phyloP scores from a whole-genome alignment of 345 rosid genomes.

The Citrus maxima region DNA sequence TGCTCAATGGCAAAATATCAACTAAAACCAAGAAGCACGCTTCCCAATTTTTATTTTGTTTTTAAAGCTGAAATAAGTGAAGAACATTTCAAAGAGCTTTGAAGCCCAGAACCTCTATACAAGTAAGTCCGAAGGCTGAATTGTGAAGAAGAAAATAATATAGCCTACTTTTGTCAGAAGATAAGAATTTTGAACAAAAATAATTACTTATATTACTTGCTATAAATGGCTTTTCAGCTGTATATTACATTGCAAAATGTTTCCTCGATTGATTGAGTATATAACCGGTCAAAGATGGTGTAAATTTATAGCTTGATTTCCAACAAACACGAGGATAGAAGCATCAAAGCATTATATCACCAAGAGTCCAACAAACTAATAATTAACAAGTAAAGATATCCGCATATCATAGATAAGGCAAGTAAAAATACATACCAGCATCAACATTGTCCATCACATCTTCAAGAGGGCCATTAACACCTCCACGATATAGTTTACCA shows the following conservation, averaged over 20 bases:
- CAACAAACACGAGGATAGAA: background rate
- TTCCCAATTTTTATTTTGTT: background rate
- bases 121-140: background rate
- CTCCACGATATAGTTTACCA: conserved; percentile 61
- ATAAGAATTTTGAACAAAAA: background rate
- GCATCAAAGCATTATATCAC: background rate
- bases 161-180: background rate
- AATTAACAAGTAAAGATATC: background rate
- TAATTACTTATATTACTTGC: background rate
- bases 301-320: background rate
- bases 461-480: conserved; percentile 38
- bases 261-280: background rate
- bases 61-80: background rate
- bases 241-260: background rate
- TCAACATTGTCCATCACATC: conserved; percentile 67
- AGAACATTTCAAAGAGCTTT: background rate
- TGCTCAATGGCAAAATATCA: background rate
- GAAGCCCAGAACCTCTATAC: background rate
- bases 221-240: background rate
- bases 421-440: conserved; percentile 53
- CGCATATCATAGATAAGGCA: background rate
- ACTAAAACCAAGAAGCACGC: background rate
- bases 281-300: background rate
- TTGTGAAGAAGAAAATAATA: background rate
- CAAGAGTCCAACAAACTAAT: background rate